Percentiles rank a stretch among this genome's conserved stretches.
These are phyloP conservation scores for Colletotrichum destructivum DNA, from an alignment of 2,329 filamentous ascomycete species.

Conservation along the genomic window DNA sequence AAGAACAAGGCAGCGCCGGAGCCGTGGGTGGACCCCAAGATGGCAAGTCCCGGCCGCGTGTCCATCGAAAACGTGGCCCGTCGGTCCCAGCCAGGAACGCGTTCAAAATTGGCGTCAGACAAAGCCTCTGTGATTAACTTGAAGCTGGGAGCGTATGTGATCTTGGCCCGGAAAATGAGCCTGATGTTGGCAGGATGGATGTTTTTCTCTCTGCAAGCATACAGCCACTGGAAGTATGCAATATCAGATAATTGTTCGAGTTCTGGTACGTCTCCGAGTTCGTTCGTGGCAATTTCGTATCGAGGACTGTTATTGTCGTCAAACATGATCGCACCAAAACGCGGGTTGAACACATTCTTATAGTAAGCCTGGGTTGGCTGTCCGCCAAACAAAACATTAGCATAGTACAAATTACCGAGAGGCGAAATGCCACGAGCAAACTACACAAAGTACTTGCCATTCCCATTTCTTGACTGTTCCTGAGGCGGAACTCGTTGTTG, in stretches of 20 bases:
- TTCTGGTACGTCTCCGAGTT: neutral
- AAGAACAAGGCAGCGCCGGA: neutral
- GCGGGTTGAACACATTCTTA: conserved; percentile 1
- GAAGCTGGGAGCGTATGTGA: neutral
- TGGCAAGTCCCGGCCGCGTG: neutral
- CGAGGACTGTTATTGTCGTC: conserved; percentile 2
- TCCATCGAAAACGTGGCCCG: conserved; percentile 1
- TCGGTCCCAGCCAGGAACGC: neutral
- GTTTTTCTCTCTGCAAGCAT: fast-evolving
- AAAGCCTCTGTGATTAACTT: neutral
- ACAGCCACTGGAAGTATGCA: conserved; percentile 21
- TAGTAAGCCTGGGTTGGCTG: neutral
- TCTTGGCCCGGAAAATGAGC: neutral
- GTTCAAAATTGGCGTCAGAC: neutral
- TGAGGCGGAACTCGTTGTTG: neutral
- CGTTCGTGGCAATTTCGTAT: neutral
- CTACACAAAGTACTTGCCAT: neutral
- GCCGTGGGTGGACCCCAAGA: conserved; percentile 4
- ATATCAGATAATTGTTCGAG: conserved; percentile 15
- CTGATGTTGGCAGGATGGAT: neutral
- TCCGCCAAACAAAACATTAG: too few relatives aligned
- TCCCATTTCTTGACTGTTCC: neutral
- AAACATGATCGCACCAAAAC: conserved; percentile 13
- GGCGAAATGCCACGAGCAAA: too few relatives aligned
- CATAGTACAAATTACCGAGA: neutral